Base-by-base conservation (phyloP, 2,329 filamentous ascomycete species). In the Parafenestella ontariensis region DNA sequence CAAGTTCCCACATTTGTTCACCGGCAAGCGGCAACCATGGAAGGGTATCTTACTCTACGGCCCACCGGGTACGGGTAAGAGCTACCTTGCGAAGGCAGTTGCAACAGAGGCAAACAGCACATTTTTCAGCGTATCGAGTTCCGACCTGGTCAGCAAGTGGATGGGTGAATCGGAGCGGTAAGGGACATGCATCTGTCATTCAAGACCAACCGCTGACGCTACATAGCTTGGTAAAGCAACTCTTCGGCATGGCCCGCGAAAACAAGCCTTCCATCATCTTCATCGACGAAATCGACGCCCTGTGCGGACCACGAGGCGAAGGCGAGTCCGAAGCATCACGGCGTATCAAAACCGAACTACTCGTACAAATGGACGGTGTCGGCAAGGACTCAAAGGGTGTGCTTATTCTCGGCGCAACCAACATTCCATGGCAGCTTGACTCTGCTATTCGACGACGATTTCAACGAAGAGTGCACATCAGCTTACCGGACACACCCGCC, bases 121-220 rank as follows among this genome's bases (percentile, higher is more conserved):
- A 3, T 99, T 99, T 76, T 99, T 99, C 84, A 97, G 92, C 72
- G 94, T 99, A 64, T 96, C 91, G 79, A 96, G 91, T 83, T 96
- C 92, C 73, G 95, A 99, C 75, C 77, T 99, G 77, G 95, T 99
- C 57, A 96, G 92, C 76, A 99, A 99, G 76, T 99, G 95, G 95
- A 99, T 99, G 95, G 95, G 95, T 81, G 95, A 99, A 79, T 96
- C 91, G 82, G 95, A 99, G 86, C 87, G 92, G 91, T 96, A 80
- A 44, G 82, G 20, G 21, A 41, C 21, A 8, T 15, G 10, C 20
- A 24, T 10, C 3, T 1, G 9, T 17, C n/a, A 15, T 26, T 31
- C 10, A 10, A 37, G 13, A 23, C 20, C 50, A 54, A 24, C 39
- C 6, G 17, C 60, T 65, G 26, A 67, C 46, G 18, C 6, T 13